Evolutionary conservation across 2,329 filamentous ascomycete genomes (phyloP), one percentile per base, ranked within the genome.

Genomic region (Diplodia intermedia): DNA sequence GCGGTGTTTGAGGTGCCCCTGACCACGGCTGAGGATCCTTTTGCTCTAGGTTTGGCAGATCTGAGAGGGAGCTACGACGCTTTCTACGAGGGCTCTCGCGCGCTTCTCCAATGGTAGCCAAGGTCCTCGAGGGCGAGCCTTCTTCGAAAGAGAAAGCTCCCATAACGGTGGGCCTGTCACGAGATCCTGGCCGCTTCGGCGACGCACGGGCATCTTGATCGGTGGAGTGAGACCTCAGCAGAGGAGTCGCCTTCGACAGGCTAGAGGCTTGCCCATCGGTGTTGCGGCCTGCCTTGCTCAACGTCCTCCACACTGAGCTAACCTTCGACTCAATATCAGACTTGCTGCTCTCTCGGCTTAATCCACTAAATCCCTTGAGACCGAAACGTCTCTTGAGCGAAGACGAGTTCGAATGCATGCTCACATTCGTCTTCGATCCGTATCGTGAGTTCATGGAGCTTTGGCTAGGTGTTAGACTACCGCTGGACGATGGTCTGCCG

Each of bases 51-150:
- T 83, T 85, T 72, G 89, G 91, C 57, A 98, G 84, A 77, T 98
- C 94, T 4, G 94, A 97, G 52, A 98, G 82, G 31, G 94, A 97
- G 80, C 94, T 97, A 76, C 94, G 89, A 67, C 94, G 87, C 82
- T 97, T 97, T 81, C 90, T 94, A 76, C 86, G 89, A n/a, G 78
- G 78, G 71, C 77, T 82, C 68, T 54, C 65, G 15, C 33, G 75
- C 82, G 80, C 77, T 40, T 82, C 82, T 81, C 80, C 84, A 74
- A 84, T 89, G 6, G 70, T 52, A 43, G 56, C 68, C 2, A 69
- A 60, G 14, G 76, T 77, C 54, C 82, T 81, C 33, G 81, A 77
- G 26, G 76, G 79, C 40, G 80, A 76, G 40, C 81, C 80, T 57
- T 82, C 79, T 65, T 82, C 86, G 72, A 83, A 82, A 2, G 79